These are phyloP conservation scores for Myotisia sp. DNA, from an alignment of 2,329 filamentous ascomycete species.

Conservation along the genomic window DNA sequence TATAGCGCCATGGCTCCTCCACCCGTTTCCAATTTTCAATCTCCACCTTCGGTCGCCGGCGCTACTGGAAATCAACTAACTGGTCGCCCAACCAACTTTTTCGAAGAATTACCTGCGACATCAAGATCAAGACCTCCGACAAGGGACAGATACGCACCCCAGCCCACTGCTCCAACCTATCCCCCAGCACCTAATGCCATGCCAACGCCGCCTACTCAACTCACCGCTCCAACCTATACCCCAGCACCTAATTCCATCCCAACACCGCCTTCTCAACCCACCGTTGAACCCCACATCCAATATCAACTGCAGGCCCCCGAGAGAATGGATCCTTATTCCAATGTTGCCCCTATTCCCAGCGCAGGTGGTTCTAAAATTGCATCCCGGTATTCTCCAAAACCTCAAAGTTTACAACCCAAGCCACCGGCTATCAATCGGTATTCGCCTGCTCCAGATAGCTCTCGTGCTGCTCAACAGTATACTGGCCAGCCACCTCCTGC, in stretches of 20 bases:
- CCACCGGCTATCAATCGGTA: slow-evolving; percentile 29
- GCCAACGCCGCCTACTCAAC: slow-evolving; percentile 9
- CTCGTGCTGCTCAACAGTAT: slow-evolving; percentile 22
- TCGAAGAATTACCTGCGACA: slow-evolving; percentile 58
- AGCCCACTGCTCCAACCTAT: slow-evolving; percentile 17
- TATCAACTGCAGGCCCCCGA: slow-evolving; percentile 20
- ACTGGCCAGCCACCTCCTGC: slow-evolving; percentile 23
- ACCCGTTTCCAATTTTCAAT: slow-evolving; percentile 10
- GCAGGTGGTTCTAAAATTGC: slow-evolving; percentile 13
- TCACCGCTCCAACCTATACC: slow-evolving; percentile 14
- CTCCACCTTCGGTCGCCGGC: slow-evolving; percentile 8
- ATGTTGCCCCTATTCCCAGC: slow-evolving; percentile 14
- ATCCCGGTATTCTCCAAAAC: slow-evolving; percentile 31
- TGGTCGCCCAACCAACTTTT: slow-evolving; percentile 42
- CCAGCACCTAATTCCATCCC: slow-evolving; percentile 9
- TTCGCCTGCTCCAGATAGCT: slow-evolving; percentile 32
- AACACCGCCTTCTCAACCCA: slow-evolving; percentile 17
- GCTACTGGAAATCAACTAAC: slow-evolving; percentile 7
- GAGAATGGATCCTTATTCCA: slow-evolving; percentile 16
- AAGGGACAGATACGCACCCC: slow-evolving; percentile 29
- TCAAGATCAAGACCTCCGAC: slow-evolving; percentile 46
- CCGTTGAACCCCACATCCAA: slow-evolving; percentile 1
- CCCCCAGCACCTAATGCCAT: slow-evolving; percentile 18
- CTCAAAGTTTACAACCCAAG: slow-evolving; percentile 22
- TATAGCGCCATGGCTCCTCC: slow-evolving; percentile 10